Evolutionary conservation across 768 basidiomycete species (phyloP), one percentile per base, ranked within the genome.

Genomic region (Paxillus ammoniavirescens): DNA sequence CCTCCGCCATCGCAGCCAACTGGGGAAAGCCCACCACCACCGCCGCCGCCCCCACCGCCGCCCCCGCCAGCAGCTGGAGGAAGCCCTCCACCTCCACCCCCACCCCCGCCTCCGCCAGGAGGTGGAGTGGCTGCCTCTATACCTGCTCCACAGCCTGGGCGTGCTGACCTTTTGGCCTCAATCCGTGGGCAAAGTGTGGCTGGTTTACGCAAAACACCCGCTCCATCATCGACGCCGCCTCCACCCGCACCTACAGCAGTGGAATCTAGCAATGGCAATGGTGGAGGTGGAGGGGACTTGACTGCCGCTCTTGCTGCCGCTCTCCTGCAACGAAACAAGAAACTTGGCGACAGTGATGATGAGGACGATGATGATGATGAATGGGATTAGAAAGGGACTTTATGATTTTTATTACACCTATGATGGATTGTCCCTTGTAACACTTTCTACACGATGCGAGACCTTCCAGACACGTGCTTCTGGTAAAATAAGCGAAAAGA

Each of bases 261-360:
- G 36, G 69, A 75, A 36, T 56, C 72, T 2, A 68, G 70, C 28
- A 53, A n/a, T 49, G 26, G 73, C 21, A 65, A 72, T 12, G 66
- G 73, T 6, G 64, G 64, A 13, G 83, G 76, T 12, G 91, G 87
- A 10, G 87, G 80, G 0, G 87, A 94, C 71, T 68, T 96, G 55
- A 93, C 93, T 0, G 78, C 83, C 4, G 91, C 92, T 8, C 74
- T 97, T 43, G 94, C 93, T 5, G 88, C 83, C 46, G 93, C 93
- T 1, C 70, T 98, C 57, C 72, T 86, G 61, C 83, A 87, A 66
- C 74, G 94, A 60, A 96, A 91, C 66, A 92, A 89, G 74, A 87
- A 90, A 64, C 73, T 96, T 60, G 93, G 89, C 2, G 91, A 93
- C 60, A 90, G 88, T 62, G 89, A 91, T 60, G 87, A 89, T 47